phyloP scores from a whole-genome alignment of 257 asterid species.

The Solanum chilense region DNA sequence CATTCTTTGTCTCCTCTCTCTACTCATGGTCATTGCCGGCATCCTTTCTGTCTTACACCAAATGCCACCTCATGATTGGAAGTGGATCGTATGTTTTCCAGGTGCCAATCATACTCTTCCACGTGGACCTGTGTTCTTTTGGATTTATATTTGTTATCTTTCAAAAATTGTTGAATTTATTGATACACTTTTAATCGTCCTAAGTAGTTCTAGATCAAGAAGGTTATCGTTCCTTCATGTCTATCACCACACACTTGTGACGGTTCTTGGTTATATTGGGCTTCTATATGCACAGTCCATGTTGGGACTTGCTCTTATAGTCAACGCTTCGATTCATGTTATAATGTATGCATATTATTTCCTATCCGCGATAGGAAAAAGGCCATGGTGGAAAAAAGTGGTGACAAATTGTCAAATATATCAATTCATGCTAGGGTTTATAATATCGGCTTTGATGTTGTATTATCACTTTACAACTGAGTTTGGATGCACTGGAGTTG shows the following conservation, averaged over 20 bases:
- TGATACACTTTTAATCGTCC: conserved; percentile 57
- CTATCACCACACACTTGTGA: conserved; percentile 77
- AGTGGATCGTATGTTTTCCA: conserved; percentile 78
- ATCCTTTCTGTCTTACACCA: conserved; percentile 61
- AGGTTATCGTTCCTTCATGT: conserved; percentile 85
- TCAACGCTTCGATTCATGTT: conserved; percentile 72
- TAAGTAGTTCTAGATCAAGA: conserved; percentile 33
- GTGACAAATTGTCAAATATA: conserved; percentile 65
- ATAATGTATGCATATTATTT: conserved; percentile 74
- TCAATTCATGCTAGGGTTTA: conserved; percentile 62
- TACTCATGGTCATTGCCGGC: conserved; percentile 58
- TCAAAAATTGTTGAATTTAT: conserved; percentile 63
- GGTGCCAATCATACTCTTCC: conserved; percentile 20
- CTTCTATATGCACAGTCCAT: conserved; percentile 38
- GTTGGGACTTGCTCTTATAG: conserved; percentile 60
- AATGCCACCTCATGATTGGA: conserved; percentile 32
- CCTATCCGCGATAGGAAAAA: conserved; percentile 41
- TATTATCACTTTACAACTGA: conserved; percentile 39
- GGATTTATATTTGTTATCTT: conserved; percentile 70
- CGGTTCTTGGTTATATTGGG: conserved; percentile 57
- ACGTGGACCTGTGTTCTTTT: conserved; percentile 62
- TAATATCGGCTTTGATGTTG: conserved; percentile 52
- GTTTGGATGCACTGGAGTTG: neutral
- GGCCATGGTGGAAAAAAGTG: conserved; percentile 74
- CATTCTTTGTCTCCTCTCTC: conserved; percentile 62